A percentile compares a stretch with the other conserved stretches of the same genome.
phyloP scores from a whole-genome alignment of 139 green algal species.

The Chlorella sp. region DNA sequence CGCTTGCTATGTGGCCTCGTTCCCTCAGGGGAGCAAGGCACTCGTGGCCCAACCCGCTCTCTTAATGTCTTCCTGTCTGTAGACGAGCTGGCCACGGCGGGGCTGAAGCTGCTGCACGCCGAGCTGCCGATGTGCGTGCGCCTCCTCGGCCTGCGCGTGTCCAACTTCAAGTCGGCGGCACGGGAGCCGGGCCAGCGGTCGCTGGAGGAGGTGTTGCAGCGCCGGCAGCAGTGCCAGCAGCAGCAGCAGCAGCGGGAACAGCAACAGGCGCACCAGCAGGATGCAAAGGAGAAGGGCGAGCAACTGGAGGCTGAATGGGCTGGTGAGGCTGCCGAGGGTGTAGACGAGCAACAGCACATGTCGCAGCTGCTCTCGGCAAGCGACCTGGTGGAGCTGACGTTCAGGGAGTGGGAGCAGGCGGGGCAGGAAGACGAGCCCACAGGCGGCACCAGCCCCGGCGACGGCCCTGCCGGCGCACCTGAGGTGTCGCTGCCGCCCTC shows the following conservation, averaged over 20 bases:
- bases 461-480: no score
- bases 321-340: neutral
- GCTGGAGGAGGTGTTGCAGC: slow-evolving; percentile 26
- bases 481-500: no score
- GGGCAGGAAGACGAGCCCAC: no score
- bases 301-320: neutral
- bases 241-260: no score
- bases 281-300: neutral
- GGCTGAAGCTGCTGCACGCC: slow-evolving; percentile 65
- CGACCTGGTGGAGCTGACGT: slow-evolving; percentile 1
- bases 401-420: no score
- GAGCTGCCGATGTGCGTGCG: slow-evolving; percentile 77
- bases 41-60: no score
- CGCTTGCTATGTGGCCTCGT: no score
- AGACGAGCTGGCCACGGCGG: slow-evolving; percentile 61
- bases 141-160: slow-evolving; percentile 83
- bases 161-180: slow-evolving; percentile 51
- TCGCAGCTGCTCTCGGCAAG: neutral
- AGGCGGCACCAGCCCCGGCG: no score
- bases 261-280: no score
- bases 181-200: slow-evolving; percentile 21
- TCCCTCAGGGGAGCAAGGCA: no score
- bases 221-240: slow-evolving; percentile 11
- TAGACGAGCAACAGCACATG: neutral
- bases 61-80: no score